Evolutionary conservation across 352 stramenopile species (phyloP), one percentile per base, ranked within the genome.

Genomic region (Phytophthora citrophthora): DNA sequence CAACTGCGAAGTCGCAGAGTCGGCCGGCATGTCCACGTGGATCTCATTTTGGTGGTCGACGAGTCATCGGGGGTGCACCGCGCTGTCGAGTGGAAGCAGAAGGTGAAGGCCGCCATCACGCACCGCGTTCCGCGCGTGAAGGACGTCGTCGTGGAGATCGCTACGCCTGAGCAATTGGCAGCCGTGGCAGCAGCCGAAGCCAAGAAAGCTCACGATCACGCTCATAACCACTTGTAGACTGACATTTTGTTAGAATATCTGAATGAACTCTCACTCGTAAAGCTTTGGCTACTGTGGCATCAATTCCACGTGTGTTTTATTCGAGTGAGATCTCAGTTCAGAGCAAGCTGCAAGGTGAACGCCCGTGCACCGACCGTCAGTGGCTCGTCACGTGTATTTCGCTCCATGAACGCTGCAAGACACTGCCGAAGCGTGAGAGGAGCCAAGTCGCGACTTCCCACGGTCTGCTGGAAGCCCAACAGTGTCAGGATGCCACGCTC

Each of bases 351-450:
- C 18, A n/a, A n/a, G n/a, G n/a, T 89, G 61, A 91, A 88, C 31
- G 86, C 85, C 23, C 84, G 68, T 3, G 86, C 88, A 10, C 88
- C 86, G 18, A 94, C 78, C 0, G 84, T 91, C n/a, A 96, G 79
- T 38, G 60, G 73, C 26, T 80, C 78, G 32, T 23, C 27, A 9
- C 54, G 64, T 34, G 64, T 70, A n/a, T 89, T 68, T 3, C 45
- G 61, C 48, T 81, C 60, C 9, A 55, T 60, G 48, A 94, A 94
- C 0, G 83, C 72, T 15, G 49, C 41, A 16, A 91, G 18, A 54
- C 86, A 94, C 54, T 91, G 80, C 10, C 38, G 36, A 36, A 74
- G 65, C 3, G 82, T 94, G 6, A 91, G 70, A 1, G 86, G 83
- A 2, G 54, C 62, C 27, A 91, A 16, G 4, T 61, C 69, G 39